Evolutionary conservation across 2,329 filamentous ascomycete species (phyloP).

Genomic region (Pestalotiopsis sp.): DNA sequence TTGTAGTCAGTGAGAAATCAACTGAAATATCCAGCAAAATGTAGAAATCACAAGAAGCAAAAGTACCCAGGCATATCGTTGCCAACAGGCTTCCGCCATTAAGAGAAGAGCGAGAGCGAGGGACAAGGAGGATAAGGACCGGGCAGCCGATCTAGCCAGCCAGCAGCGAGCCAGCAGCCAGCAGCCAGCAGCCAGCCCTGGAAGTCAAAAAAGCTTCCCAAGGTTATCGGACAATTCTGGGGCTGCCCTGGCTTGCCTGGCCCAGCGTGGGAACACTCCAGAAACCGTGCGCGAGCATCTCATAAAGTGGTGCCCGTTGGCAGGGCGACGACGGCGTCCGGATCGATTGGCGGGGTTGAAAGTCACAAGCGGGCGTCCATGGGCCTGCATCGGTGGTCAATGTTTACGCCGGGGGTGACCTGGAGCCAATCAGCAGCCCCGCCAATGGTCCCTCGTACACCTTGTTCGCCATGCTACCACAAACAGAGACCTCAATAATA

Average conservation of each 20-base stretch:
- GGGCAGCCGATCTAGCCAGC: neutral
- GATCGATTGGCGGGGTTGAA: neutral
- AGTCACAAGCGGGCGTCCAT: constrained; percentile 1
- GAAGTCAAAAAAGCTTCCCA: neutral
- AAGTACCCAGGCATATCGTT: too few relatives aligned
- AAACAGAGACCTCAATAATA: constrained; percentile 13
- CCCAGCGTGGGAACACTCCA: neutral
- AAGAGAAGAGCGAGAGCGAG: neutral
- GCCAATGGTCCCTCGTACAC: neutral
- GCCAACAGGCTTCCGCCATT: too few relatives aligned
- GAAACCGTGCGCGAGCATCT: neutral
- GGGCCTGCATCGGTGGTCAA: constrained; percentile 3
- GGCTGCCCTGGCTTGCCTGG: neutral
- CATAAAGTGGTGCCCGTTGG: constrained; percentile 4
- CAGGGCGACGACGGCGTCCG: constrained; percentile 3
- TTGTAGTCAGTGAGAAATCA: too few relatives aligned
- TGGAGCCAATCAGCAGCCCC: constrained; percentile 5
- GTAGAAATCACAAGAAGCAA: too few relatives aligned
- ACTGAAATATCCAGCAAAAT: too few relatives aligned
- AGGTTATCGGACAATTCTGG: neutral
- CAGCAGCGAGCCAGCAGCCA: neutral
- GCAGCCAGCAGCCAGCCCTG: neutral
- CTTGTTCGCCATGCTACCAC: neutral
- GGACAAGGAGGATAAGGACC: neutral
- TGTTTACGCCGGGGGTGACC: constrained; percentile 4